Conservation (phyloP, 495 filamentous ascomycete genomes). For the Apodospora peruviana region DNA sequence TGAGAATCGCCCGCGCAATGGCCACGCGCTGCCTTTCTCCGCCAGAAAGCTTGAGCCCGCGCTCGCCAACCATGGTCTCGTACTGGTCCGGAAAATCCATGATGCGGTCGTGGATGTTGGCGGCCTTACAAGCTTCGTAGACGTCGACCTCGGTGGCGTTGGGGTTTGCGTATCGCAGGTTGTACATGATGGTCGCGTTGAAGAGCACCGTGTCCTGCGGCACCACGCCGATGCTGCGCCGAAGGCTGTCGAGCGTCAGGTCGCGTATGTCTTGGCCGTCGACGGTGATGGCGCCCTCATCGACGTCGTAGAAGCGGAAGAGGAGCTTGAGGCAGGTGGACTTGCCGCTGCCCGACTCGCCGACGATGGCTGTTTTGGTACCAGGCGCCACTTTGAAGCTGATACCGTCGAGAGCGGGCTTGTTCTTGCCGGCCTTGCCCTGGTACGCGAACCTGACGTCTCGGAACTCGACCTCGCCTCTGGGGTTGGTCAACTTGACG, state of each 20-base stretch:
- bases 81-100: constrained; percentile 85
- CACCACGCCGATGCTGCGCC: constrained; percentile 82
- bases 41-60: constrained; percentile 86
- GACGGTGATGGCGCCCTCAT: constrained; percentile 67
- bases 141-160: constrained; percentile 78
- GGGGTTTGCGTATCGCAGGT: constrained; percentile 85
- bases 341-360: constrained; percentile 91
- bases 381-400: constrained; percentile 75
- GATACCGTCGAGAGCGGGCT: constrained; percentile 74
- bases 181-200: constrained; percentile 93
- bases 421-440: constrained; percentile 53
- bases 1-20: constrained; percentile 89
- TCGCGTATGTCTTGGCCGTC: constrained; percentile 77
- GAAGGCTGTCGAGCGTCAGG: constrained; percentile 79
- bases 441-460: constrained; percentile 78
- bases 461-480: constrained; percentile 73
- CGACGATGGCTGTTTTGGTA: constrained; percentile 88
- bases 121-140: constrained; percentile 76
- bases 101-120: constrained; percentile 93
- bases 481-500: constrained; percentile 52
- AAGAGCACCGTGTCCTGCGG: constrained; percentile 93
- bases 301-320: constrained; percentile 84
- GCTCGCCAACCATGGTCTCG: constrained; percentile 84
- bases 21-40: constrained; percentile 94
- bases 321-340: constrained; percentile 88